Percentiles rank a stretch among this genome's conserved stretches.
Conservation (phyloP, 139 green algal genomes). For the Edaphochlamys debaryana region DNA sequence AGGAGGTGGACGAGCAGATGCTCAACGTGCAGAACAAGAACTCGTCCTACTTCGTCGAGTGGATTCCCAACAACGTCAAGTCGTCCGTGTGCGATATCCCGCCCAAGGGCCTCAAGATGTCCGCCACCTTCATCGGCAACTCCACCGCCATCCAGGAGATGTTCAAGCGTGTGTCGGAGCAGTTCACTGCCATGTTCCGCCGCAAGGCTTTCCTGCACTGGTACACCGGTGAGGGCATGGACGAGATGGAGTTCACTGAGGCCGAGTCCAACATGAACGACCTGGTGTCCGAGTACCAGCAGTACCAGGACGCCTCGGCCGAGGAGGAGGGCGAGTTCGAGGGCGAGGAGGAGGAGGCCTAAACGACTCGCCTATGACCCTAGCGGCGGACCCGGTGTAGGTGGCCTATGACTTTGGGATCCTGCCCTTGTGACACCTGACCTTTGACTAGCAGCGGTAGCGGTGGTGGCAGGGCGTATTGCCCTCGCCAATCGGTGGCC, state of each 20-base stretch:
- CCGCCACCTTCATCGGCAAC: conserved; percentile 96
- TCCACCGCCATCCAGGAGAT: conserved; percentile 96
- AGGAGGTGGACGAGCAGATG: conserved; percentile 96
- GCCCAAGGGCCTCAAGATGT: conserved; percentile 96
- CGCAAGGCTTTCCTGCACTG: conserved; percentile 98
- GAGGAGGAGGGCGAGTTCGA: conserved; percentile 89
- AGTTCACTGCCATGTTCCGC: conserved; percentile 98
- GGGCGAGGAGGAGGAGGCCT: conserved; percentile 51
- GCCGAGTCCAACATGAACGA: conserved; percentile 88
- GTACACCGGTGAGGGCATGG: conserved; percentile 98
- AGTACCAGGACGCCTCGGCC: conserved; percentile 97
- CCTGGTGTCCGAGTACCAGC: conserved; percentile 97
- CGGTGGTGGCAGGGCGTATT: too few species aligned
- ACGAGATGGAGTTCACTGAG: conserved; percentile 99
- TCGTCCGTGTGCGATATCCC: conserved; percentile 96
- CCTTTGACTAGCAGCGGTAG: too few species aligned
- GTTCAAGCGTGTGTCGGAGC: conserved; percentile 93
- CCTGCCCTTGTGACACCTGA: too few species aligned
- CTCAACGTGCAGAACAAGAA: conserved; percentile 99
- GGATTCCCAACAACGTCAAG: conserved; percentile 99
- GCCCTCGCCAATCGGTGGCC: too few species aligned
- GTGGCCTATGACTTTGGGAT: too few species aligned
- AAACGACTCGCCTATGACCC: background rate
- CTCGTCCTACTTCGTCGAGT: conserved; percentile 98
- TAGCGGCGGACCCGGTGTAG: too few species aligned